Evolutionary conservation across 1,139 yeast genomes (phyloP).

Genomic region (Trichomonascaceae sp.): DNA sequence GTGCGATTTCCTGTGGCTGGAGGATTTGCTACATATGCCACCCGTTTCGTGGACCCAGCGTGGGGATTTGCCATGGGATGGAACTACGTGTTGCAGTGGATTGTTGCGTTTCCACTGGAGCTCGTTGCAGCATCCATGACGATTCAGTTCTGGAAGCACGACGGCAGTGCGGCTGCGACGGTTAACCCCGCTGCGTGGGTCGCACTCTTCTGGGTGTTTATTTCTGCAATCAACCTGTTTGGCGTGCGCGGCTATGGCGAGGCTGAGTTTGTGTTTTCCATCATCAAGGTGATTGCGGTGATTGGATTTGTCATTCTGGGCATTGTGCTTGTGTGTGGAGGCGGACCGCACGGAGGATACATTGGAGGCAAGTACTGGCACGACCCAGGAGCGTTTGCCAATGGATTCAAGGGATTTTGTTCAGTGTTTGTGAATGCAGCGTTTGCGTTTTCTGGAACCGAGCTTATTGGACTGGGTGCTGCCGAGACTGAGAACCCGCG

Average conservation of each 20-base stretch:
- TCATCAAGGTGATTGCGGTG: slow-evolving; percentile 50
- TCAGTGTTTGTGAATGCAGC: slow-evolving; percentile 77
- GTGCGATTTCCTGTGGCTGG: slow-evolving; percentile 53
- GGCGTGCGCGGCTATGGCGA: slow-evolving; percentile 73
- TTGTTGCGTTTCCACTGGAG: slow-evolving; percentile 65
- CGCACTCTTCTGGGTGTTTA: slow-evolving; percentile 45
- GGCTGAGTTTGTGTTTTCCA: slow-evolving; percentile 54
- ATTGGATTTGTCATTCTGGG: slow-evolving; percentile 55
- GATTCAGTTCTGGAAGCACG: slow-evolving; percentile 49
- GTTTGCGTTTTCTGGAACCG: slow-evolving; percentile 78
- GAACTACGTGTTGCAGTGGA: slow-evolving; percentile 76
- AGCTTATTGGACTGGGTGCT: slow-evolving; percentile 67
- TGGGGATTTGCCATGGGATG: slow-evolving; percentile 75
- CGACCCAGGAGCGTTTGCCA: slow-evolving; percentile 44
- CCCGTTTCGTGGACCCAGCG: slow-evolving; percentile 48
- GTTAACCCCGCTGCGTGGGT: slow-evolving; percentile 57
- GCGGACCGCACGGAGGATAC: slow-evolving; percentile 53
- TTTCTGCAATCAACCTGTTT: slow-evolving; percentile 46
- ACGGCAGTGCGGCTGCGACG: slow-evolving; percentile 36
- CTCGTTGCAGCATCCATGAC: slow-evolving; percentile 69
- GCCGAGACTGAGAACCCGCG: slow-evolving; percentile 45
- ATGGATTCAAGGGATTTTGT: slow-evolving; percentile 70
- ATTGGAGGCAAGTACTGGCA: slow-evolving; percentile 54
- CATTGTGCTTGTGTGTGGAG: slow-evolving; percentile 51
- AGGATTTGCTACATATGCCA: slow-evolving; percentile 39